Evolutionary conservation across 257 asterid genomes (phyloP), one percentile per base, ranked within the genome.

Genomic region (Prunella vulgaris): DNA sequence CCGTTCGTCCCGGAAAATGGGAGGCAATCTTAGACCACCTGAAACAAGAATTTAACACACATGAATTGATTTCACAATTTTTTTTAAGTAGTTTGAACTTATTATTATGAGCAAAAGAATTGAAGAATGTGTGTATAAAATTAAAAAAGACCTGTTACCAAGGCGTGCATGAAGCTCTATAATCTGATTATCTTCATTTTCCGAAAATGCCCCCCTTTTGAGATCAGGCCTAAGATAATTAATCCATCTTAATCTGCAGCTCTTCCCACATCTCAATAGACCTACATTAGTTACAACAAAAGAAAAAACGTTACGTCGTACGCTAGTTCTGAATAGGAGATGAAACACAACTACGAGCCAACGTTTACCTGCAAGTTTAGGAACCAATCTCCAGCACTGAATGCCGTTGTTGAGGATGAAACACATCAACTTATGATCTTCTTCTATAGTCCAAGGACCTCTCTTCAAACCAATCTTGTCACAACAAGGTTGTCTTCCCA

Each of bases 1-100:
- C 96, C 0, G 92, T 87, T 67, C 96, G 75, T 8, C 96, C 95
- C 0, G 92, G 89, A 17, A 89, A 84, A 78, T 85, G 83, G 0
- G 90, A 82, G 5, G 95, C 95, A 63, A 87, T 89, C 75, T 85
- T 83, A 24, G 95, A 85, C 96, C 96, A 89, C 81, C 94, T 85
- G 78, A 64, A 24, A 2, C 18, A 13, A 48, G n/a, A n/a, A n/a
- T n/a, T n/a, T n/a, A n/a, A n/a, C n/a, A n/a, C n/a, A n/a, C n/a
- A n/a, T n/a, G n/a, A n/a, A n/a, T n/a, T n/a, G n/a, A n/a, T n/a
- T n/a, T n/a, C n/a, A n/a, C n/a, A n/a, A n/a, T n/a, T n/a, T n/a
- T n/a, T n/a, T n/a, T n/a, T n/a, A n/a, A n/a, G n/a, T n/a, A n/a
- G n/a, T n/a, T n/a, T n/a, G n/a, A n/a, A n/a, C n/a, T n/a, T n/a